phyloP scores from a whole-genome alignment of 352 stramenopile species.

The Pythium rhizo-oryzae region DNA sequence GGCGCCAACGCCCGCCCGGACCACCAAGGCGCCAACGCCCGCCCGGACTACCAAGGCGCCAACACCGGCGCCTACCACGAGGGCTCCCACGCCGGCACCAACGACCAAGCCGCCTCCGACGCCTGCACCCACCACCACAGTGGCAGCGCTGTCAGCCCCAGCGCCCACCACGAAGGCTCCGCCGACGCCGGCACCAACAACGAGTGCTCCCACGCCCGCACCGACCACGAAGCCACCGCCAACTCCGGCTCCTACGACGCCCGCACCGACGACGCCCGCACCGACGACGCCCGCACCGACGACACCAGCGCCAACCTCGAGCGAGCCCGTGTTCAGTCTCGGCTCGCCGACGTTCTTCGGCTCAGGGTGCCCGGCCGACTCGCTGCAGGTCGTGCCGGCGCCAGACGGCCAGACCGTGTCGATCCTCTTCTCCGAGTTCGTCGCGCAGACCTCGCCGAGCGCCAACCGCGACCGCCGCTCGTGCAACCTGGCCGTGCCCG shows the following conservation, averaged over 20 bases:
- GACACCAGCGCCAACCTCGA: background rate
- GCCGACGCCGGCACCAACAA: background rate
- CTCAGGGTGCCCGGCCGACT: slow-evolving; percentile 26
- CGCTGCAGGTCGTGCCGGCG: slow-evolving; percentile 23
- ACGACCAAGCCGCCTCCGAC: background rate
- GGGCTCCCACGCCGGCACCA: background rate
- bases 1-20: background rate
- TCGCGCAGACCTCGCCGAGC: slow-evolving; percentile 15
- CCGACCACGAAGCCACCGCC: background rate
- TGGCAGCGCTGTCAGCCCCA: too few species aligned
- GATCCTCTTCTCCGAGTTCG: slow-evolving; percentile 32
- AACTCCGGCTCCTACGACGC: background rate
- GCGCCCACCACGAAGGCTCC: too few species aligned
- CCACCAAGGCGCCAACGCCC: background rate
- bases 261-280: too few species aligned
- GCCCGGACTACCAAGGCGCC: too few species aligned
- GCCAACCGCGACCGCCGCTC: slow-evolving; percentile 24
- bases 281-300: background rate
- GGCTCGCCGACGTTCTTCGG: slow-evolving; percentile 29
- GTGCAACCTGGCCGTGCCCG: slow-evolving; percentile 35
- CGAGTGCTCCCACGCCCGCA: too few species aligned
- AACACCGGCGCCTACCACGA: too few species aligned
- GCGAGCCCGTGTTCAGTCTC: slow-evolving; percentile 27
- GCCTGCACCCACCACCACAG: background rate
- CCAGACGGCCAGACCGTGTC: slow-evolving; percentile 27